A percentile compares a stretch with the other conserved stretches of the same genome.
Conservation (phyloP, 78 protist species). For the Dictyostelium citrinum region DNA sequence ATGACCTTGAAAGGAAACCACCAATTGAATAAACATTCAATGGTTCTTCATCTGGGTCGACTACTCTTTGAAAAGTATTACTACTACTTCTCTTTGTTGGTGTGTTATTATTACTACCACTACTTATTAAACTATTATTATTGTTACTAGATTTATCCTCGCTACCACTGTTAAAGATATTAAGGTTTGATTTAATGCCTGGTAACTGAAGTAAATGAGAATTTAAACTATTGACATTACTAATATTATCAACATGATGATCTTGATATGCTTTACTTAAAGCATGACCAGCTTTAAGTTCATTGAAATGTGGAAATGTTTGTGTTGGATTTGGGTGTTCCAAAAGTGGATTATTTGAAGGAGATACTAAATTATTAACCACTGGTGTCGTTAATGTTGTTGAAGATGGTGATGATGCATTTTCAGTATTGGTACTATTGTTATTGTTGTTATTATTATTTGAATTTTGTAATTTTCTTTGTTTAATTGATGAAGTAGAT, state of each 20-base stretch:
- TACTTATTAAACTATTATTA: background rate
- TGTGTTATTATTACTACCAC: background rate
- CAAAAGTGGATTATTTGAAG: background rate
- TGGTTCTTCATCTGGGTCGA: conserved; percentile 49
- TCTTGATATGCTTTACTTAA: background rate
- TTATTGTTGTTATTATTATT: too few relatives aligned
- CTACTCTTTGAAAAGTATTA: background rate
- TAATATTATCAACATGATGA: background rate
- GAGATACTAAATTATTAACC: background rate
- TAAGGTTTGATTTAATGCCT: background rate
- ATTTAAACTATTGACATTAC: conserved; percentile 10
- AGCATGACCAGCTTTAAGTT: conserved; percentile 23
- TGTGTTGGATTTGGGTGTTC: background rate
- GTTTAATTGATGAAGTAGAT: background rate
- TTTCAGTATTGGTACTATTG: background rate
- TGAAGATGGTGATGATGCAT: background rate
- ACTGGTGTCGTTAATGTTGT: background rate
- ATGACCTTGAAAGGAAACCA: conserved; percentile 4
- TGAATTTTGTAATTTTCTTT: background rate
- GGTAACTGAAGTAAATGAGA: background rate
- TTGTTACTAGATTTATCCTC: background rate
- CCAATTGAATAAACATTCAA: background rate
- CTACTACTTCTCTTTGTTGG: background rate
- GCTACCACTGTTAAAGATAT: background rate
- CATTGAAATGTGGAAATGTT: conserved; percentile 11